These are phyloP conservation scores for Aphanomyces stellatus DNA, from an alignment of 352 stramenopile species.

Conservation along the genomic window DNA sequence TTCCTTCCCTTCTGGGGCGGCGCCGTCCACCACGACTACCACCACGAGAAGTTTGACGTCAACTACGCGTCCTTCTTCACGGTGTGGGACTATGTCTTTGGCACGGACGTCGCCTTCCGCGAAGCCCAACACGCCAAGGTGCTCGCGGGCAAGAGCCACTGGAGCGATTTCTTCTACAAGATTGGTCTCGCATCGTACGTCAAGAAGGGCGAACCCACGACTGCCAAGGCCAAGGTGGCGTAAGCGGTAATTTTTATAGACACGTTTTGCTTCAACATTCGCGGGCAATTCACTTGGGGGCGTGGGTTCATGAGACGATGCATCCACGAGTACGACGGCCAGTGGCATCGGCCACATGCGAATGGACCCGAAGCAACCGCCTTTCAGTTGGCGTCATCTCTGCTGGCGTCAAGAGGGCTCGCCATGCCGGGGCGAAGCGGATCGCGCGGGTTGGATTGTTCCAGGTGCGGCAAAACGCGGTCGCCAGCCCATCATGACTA, in stretches of 20 bases:
- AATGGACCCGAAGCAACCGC: too few relatives aligned
- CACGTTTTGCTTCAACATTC: too few relatives aligned
- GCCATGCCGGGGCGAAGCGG: too few relatives aligned
- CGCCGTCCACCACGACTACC: constrained; percentile 22
- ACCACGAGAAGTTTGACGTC: constrained; percentile 23
- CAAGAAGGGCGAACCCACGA: constrained; percentile 3
- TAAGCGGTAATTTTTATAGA: too few relatives aligned
- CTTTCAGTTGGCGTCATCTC: too few relatives aligned
- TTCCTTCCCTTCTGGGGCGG: constrained; percentile 21
- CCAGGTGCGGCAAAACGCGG: too few relatives aligned
- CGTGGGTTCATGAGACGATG: neutral
- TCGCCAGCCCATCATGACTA: too few relatives aligned
- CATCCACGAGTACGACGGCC: too few relatives aligned
- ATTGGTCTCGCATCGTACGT: constrained; percentile 16
- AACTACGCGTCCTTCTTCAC: constrained; percentile 23
- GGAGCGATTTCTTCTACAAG: constrained; percentile 21
- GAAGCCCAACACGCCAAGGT: constrained; percentile 19
- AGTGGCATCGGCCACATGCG: too few relatives aligned
- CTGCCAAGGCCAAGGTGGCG: constrained; percentile 1
- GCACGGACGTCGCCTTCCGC: constrained; percentile 19
- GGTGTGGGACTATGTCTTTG: constrained; percentile 22
- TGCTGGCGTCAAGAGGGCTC: too few relatives aligned
- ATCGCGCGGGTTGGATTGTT: too few relatives aligned
- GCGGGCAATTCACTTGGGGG: neutral
- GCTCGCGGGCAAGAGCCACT: constrained; percentile 9